phyloP scores from a whole-genome alignment of 176 grass and related monocot genomes.

The Oryza coarctata region DNA sequence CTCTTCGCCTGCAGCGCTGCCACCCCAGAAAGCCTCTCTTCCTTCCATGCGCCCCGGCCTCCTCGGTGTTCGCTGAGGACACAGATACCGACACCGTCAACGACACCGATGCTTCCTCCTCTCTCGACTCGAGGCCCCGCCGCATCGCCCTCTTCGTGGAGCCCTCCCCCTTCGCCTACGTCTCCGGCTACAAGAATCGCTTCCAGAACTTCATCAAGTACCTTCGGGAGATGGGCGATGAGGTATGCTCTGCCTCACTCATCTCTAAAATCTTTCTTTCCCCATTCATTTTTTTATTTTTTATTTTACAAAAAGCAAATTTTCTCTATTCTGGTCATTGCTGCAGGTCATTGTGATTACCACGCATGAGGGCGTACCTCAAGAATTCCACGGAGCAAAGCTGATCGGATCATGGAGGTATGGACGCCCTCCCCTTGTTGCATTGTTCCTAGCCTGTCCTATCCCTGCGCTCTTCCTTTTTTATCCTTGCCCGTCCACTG shows the following conservation, averaged over 20 bases:
- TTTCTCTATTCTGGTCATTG: background rate
- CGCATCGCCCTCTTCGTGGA: slow-evolving; percentile 92
- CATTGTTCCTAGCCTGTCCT: no score
- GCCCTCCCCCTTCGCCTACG: slow-evolving; percentile 89
- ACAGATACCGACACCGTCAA: background rate
- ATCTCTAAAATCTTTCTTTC: background rate
- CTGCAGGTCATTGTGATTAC: slow-evolving; percentile 83
- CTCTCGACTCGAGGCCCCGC: slow-evolving; percentile 50
- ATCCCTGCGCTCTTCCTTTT: no score
- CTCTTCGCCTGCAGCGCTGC: background rate
- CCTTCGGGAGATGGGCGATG: slow-evolving; percentile 88
- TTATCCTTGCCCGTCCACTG: no score
- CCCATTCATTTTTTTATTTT: background rate
- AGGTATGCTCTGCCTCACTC: slow-evolving; percentile 31
- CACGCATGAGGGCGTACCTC: slow-evolving; percentile 81
- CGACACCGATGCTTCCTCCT: background rate
- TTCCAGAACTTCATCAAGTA: slow-evolving; percentile 99
- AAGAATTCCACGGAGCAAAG: slow-evolving; percentile 88
- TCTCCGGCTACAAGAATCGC: slow-evolving; percentile 96
- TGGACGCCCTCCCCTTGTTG: background rate
- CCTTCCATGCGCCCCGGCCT: background rate
- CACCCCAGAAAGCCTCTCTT: background rate
- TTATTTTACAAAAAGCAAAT: background rate
- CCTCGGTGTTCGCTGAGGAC: no score
- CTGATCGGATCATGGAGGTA: slow-evolving; percentile 91